Evolutionary conservation across 2,329 filamentous ascomycete species (phyloP).

Genomic region (Ophiostoma ips): DNA sequence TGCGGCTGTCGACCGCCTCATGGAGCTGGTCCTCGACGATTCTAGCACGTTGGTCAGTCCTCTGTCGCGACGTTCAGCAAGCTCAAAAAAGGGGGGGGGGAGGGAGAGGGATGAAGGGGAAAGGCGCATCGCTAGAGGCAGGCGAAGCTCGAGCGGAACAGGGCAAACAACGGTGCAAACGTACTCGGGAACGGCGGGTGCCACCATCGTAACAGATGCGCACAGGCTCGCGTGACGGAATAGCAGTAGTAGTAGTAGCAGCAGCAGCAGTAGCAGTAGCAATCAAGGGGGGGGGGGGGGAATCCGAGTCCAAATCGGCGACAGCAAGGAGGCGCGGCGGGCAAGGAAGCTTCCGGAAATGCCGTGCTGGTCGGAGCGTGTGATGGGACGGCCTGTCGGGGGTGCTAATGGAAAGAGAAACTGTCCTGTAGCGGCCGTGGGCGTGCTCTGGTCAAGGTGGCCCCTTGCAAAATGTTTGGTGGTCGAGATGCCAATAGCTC

Average conservation of each 20-base stretch:
- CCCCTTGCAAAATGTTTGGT: not conserved
- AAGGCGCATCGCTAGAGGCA: not conserved
- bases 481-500: no score
- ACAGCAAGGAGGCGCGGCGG: not conserved
- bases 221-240: constrained; percentile 4
- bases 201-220: constrained; percentile 41
- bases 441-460: constrained; percentile 1
- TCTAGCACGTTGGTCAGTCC: constrained; percentile 31
- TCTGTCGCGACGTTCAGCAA: not conserved
- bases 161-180: no score
- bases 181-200: constrained; percentile 64
- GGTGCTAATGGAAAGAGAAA: not conserved
- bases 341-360: not conserved
- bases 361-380: not conserved
- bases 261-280: no score
- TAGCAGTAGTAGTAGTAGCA: no score
- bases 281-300: not conserved
- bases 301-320: not conserved
- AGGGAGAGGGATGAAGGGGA: not conserved
- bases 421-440: not conserved
- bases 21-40: constrained; percentile 88
- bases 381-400: not conserved
- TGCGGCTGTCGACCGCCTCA: constrained; percentile 82
- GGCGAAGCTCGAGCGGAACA: not conserved
- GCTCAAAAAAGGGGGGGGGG: not conserved